These are phyloP conservation scores for Bruguiera gymnorhiza DNA, from an alignment of 345 rosid species.

Conservation along the genomic window DNA sequence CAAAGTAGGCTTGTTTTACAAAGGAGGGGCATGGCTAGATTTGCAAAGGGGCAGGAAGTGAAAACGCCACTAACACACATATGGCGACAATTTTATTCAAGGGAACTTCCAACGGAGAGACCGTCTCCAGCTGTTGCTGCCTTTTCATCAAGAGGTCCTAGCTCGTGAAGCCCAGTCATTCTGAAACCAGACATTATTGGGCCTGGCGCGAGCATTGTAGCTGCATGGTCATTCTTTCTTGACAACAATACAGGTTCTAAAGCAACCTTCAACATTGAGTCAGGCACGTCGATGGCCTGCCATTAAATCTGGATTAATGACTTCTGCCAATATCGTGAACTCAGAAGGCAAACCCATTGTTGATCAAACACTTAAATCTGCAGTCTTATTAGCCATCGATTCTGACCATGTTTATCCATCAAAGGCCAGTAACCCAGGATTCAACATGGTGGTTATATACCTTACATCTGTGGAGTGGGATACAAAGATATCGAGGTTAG, in stretches of 20 bases:
- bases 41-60: not conserved
- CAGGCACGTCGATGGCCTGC: conserved; percentile 61
- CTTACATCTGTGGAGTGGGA: not conserved
- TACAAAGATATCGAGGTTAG: not conserved
- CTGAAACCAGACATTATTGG: not conserved
- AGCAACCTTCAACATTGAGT: conserved; percentile 1
- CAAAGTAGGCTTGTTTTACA: not conserved
- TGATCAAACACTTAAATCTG: conserved; percentile 2
- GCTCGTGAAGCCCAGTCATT: not conserved
- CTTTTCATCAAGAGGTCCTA: not conserved
- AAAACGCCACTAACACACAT: not conserved
- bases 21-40: not conserved
- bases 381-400: conserved; percentile 47
- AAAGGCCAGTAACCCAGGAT: conserved; percentile 42
- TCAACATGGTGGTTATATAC: not conserved
- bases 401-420: conserved; percentile 39
- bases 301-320: conserved; percentile 55
- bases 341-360: not conserved
- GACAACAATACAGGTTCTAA: not conserved
- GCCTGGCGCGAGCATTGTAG: not conserved
- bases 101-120: not conserved
- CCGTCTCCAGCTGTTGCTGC: not conserved
- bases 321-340: conserved; percentile 20
- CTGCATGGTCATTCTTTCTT: not conserved
- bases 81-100: not conserved